Base-by-base conservation (phyloP, 352 stramenopile genomes). In the Globisporangium nagaii region DNA sequence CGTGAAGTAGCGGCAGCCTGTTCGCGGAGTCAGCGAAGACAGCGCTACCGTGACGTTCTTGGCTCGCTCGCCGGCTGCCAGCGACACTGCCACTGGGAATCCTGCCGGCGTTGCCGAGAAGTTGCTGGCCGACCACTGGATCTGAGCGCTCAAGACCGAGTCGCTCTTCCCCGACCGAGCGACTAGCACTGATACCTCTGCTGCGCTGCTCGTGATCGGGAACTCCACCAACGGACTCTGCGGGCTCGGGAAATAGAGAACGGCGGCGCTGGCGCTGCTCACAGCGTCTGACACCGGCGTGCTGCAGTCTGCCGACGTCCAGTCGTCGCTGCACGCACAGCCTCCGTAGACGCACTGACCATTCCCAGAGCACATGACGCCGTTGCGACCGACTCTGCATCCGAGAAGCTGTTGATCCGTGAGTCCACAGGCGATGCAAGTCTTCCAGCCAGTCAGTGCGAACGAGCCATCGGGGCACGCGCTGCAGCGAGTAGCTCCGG, bases 381-480 rank as follows among this genome's bases (percentile, higher is more conserved):
- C 72, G 49, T 88, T 88, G n/a, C 77, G 65, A 10, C 80, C 80
- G 7, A 60, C 40, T 7, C 67, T 53, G 49, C 80, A 90, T 3
- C 59, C 66, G n/a, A 59, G 28, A 2, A 72, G 50, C 31, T 56
- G 54, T 37, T 41, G 30, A 13, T 61, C 30, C 2, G 54, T 50
- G 7, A 61, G 54, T 1, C 45, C 60, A 15, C 80, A 90, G 4
- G 80, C 62, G 24, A 88, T 71, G 58, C 78, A 90, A 17, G 39
- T 68, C 17, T 53, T 59, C 80, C 80, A 90, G 4, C 61, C 71
- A 10, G 68, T 69, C 71, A 86, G 71, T 2, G 75, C 65, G 51
- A 73, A 84, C 4, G 66, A 46, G 34, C 48, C 56, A 27, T 76
- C 67, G 15, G 54, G 42, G 32, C 78, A 88, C 2, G 44, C 20